Base-by-base conservation (phyloP, 495 filamentous ascomycete genomes). In the Trichoderma virens region DNA sequence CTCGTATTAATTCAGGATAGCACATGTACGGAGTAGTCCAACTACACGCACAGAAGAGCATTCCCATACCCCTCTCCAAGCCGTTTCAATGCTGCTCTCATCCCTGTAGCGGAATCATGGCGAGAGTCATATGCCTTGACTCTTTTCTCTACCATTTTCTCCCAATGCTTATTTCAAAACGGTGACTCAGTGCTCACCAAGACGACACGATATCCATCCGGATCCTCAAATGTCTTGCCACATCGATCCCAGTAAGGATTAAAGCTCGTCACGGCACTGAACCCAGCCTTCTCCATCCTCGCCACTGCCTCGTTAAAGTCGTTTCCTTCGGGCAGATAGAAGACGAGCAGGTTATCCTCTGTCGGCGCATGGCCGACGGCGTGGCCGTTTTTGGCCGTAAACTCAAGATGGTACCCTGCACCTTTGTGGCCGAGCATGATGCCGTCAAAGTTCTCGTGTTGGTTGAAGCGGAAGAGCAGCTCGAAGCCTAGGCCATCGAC, bases 201-300 rank as follows among this genome's bases (percentile, higher is more conserved):
- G n/a, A 74, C 74, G 4, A 72, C 69, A 20, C 74, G 51, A 65
- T 74, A 76, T 9, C 74, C 74, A 54, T 76, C 74, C 0, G 70
- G 51, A 38, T 76, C 74, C 60, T 76, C 74, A 65, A 70, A 74
- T n/a, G 74, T 71, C 64, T 68, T 70, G 38, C 74, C 74, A 47
- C 65, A 68, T 2, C 67, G 66, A 54, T 74, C 69, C 71, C 74
- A 76, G 56, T 74, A 76, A 0, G 72, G 72, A 35, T 74, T 74
- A 56, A 71, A 71, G 61, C 71, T 74, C 35, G 39, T 25, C 30
- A 73, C 70, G 1, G 69, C 28, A 4, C 51, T 18, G 31, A 71
- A 71, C 0, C 72, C 72, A 34, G 45, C 51, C 14, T 20, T 30
- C 35, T 68, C 65, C 69, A 76, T 73, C 34, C 64, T 67, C 59